phyloP scores from a whole-genome alignment of 495 filamentous ascomycete genomes.

The Aspergillus hancockii region DNA sequence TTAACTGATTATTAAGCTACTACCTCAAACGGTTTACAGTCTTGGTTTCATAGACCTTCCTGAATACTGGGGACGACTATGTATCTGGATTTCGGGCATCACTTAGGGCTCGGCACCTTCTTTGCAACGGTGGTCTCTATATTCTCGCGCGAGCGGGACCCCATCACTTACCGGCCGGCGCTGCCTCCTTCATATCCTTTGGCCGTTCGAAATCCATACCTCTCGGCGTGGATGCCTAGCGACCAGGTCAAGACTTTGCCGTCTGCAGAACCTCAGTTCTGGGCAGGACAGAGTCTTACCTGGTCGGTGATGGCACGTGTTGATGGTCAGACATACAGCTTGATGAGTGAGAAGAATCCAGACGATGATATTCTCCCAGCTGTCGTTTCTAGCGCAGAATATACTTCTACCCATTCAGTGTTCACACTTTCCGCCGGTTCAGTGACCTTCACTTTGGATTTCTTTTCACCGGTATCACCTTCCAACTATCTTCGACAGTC shows the following conservation, averaged over 20 bases:
- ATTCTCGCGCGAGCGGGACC: constrained; percentile 15
- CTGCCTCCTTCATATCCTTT: constrained; percentile 50
- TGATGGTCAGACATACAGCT: constrained; percentile 46
- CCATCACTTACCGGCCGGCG: constrained; percentile 27
- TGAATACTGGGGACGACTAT: constrained; percentile 16
- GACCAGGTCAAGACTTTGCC: constrained; percentile 40
- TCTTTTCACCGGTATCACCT: constrained; percentile 85
- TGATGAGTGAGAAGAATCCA: constrained; percentile 43
- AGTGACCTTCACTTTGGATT: constrained; percentile 51
- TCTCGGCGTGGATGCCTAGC: constrained; percentile 49
- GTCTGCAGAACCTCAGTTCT: constrained; percentile 49
- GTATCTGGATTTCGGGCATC: constrained; percentile 23
- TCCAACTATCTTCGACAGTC: constrained; percentile 80
- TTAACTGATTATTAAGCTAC: neutral
- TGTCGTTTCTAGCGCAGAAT: constrained; percentile 39
- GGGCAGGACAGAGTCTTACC: constrained; percentile 47
- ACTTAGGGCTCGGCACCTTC: constrained; percentile 26
- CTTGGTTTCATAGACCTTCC: no score
- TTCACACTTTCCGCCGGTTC: constrained; percentile 45
- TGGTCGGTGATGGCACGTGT: constrained; percentile 52
- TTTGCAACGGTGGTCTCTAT: constrained; percentile 25
- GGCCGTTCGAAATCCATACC: constrained; percentile 48
- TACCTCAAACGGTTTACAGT: neutral
- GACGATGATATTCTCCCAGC: constrained; percentile 35
- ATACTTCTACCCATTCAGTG: constrained; percentile 48